Conservation (phyloP, 2,329 filamentous ascomycete species). For the Ceratocystis cubensis region DNA sequence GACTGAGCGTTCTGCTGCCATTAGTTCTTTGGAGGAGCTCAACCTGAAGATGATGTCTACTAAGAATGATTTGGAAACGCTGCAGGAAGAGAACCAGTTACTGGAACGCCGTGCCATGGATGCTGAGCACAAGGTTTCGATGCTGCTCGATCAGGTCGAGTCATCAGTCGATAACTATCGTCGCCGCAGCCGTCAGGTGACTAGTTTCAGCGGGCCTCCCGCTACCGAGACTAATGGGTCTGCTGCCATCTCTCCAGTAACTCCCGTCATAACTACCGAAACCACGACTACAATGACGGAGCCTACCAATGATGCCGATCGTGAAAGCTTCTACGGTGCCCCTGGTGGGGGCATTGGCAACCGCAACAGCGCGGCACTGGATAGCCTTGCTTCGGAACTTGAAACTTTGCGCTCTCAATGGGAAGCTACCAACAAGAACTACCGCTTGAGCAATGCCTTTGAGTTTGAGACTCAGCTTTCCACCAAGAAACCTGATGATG, state of each 20-base stretch:
- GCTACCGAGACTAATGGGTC: constrained; percentile 32
- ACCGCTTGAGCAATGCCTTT: constrained; percentile 77
- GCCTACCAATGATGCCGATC: constrained; percentile 34
- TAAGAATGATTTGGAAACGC: constrained; percentile 60
- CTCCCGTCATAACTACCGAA: constrained; percentile 4
- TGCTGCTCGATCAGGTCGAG: constrained; percentile 89
- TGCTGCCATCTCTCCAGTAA: constrained; percentile 20
- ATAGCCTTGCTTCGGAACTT: constrained; percentile 82
- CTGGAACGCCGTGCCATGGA: constrained; percentile 77
- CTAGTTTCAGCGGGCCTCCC: constrained; percentile 28
- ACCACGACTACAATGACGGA: constrained; percentile 15
- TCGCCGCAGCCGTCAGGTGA: constrained; percentile 52
- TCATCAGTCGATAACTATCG: constrained; percentile 89
- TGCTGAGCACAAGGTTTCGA: constrained; percentile 83
- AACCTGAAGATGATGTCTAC: constrained; percentile 45
- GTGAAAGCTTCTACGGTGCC: constrained; percentile 51
- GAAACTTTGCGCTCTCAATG: constrained; percentile 83
- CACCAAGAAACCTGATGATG: constrained; percentile 35
- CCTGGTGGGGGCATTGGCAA: constrained; percentile 38
- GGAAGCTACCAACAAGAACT: constrained; percentile 93
- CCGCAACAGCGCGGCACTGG: constrained; percentile 57
- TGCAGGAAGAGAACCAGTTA: constrained; percentile 68
- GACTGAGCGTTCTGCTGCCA: constrained; percentile 56
- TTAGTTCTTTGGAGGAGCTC: constrained; percentile 41
- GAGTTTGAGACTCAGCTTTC: constrained; percentile 55